phyloP scores from a whole-genome alignment of 2,329 filamentous ascomycete genomes.

The Diaporthe vexans region DNA sequence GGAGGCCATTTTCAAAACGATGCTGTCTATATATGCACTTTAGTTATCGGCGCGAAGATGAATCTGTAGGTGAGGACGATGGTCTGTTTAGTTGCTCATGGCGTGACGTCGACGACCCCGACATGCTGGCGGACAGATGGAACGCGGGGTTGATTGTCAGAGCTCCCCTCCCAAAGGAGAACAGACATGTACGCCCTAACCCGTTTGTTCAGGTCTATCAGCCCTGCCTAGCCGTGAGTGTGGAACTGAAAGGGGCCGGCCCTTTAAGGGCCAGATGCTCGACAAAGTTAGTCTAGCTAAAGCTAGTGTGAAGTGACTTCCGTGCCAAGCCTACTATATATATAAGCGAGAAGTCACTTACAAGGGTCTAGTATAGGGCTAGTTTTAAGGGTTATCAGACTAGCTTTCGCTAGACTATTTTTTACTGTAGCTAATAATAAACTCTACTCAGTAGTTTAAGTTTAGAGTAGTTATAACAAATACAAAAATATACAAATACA shows the following conservation, averaged over 20 bases:
- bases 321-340: too few relatives aligned
- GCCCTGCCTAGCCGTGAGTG: slow-evolving; percentile 1
- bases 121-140: background rate
- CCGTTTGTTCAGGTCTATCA: background rate
- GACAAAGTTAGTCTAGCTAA: too few relatives aligned
- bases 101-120: slow-evolving; percentile 24
- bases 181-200: slow-evolving; percentile 17
- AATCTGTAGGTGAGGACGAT: background rate
- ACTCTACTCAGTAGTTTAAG: too few relatives aligned
- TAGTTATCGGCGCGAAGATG: background rate
- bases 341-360: too few relatives aligned
- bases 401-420: too few relatives aligned
- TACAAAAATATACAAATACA: too few relatives aligned
- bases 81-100: background rate
- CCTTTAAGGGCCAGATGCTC: too few relatives aligned
- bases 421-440: too few relatives aligned
- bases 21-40: background rate
- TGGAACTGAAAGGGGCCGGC: background rate
- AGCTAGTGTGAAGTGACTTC: too few relatives aligned
- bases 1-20: background rate
- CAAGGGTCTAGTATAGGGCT: too few relatives aligned
- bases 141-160: slow-evolving; percentile 12
- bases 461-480: too few relatives aligned
- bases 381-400: too few relatives aligned
- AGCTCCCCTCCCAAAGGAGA: slow-evolving; percentile 1